Conservation (phyloP, 192 early-diverging fungal genomes). For the Chytriomyces sp. region DNA sequence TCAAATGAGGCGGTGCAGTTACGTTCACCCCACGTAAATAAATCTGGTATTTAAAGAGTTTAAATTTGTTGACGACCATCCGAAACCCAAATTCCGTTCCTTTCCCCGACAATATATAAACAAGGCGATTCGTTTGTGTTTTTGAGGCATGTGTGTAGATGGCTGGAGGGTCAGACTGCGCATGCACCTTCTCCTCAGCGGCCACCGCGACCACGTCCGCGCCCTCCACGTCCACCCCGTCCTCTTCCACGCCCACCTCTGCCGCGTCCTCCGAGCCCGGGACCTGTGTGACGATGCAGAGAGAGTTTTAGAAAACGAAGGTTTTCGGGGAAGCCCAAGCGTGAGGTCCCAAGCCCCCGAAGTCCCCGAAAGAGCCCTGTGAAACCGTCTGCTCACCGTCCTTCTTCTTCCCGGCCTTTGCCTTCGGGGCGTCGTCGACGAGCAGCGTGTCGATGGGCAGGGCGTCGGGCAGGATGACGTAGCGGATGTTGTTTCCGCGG, state of each 20-base stretch:
- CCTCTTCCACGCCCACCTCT: constrained; percentile 62
- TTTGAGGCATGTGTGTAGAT: no score
- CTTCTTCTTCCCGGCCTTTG: constrained; percentile 81
- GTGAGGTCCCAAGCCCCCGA: not conserved
- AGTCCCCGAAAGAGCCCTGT: not conserved
- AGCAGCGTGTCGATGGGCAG: constrained; percentile 94
- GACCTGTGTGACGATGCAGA: not conserved
- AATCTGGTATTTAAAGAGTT: no score
- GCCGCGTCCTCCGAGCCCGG: constrained; percentile 37
- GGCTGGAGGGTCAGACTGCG: no score
- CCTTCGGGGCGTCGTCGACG: constrained; percentile 92
- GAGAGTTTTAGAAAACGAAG: not conserved
- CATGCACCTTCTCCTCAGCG: constrained; percentile 46
- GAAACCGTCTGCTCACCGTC: constrained; percentile 17
- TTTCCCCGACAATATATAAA: no score
- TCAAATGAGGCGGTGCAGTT: not conserved
- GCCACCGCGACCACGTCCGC: constrained; percentile 63
- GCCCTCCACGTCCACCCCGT: constrained; percentile 73
- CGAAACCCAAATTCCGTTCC: no score
- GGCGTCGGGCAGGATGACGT: constrained; percentile 94
- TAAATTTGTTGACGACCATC: no score
- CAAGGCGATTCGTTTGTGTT: no score
- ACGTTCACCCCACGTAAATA: no score
- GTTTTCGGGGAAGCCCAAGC: not conserved
- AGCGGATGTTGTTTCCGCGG: constrained; percentile 91